Evolutionary conservation across 2,329 filamentous ascomycete genomes (phyloP).

Genomic region (Fusarium ramigenum): DNA sequence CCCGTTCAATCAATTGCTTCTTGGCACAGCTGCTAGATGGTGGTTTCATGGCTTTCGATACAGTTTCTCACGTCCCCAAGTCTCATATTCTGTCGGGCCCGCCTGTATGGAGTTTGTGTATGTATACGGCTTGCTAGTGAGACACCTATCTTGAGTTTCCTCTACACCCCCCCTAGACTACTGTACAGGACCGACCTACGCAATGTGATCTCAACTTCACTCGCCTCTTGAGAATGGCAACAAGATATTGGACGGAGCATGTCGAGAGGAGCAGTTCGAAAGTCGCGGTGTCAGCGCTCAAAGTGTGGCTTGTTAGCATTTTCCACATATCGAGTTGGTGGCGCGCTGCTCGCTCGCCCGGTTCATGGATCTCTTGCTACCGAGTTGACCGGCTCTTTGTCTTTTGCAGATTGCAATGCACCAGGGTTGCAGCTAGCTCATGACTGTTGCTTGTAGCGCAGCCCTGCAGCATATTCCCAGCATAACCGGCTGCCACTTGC

Average conservation of each 20-base stretch:
- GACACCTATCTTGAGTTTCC: conserved; percentile 7
- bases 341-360: conserved; percentile 20
- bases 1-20: conserved; percentile 18
- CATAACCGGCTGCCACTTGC: conserved; percentile 21
- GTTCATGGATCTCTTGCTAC: conserved; percentile 15
- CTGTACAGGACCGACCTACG: neutral
- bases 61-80: conserved; percentile 2
- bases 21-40: conserved; percentile 6
- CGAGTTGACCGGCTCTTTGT: conserved; percentile 23
- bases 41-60: conserved; percentile 7
- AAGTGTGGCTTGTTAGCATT: conserved; percentile 31
- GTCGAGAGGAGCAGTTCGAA: conserved; percentile 1
- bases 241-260: conserved; percentile 19
- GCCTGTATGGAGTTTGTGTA: neutral
- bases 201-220: conserved; percentile 22
- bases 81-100: neutral
- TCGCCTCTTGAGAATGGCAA: conserved; percentile 20
- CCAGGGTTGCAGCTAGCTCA: conserved; percentile 25
- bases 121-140: conserved; percentile 10
- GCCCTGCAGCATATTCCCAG: conserved; percentile 31
- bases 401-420: conserved; percentile 27
- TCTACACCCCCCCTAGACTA: conserved; percentile 8
- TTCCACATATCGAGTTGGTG: conserved; percentile 30
- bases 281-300: conserved; percentile 15
- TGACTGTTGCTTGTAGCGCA: conserved; percentile 31